phyloP scores from a whole-genome alignment of 306 rosid genomes.

The Prunus armeniaca region DNA sequence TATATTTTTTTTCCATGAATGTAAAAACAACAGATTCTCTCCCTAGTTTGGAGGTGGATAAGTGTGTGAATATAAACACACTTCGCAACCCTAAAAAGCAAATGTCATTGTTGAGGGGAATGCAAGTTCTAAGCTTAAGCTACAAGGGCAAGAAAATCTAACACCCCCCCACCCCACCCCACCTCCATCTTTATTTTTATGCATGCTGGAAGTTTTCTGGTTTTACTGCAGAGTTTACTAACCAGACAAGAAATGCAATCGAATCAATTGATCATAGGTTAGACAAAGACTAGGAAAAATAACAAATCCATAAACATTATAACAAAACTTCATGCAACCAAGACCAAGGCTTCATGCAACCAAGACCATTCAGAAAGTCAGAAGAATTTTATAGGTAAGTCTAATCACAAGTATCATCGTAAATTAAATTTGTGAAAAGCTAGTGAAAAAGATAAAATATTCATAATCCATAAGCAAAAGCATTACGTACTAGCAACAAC shows the following conservation, averaged over 20 bases:
- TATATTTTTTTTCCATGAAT: neutral
- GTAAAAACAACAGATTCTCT: neutral
- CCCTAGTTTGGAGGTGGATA: neutral
- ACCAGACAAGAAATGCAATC: neutral
- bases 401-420: neutral
- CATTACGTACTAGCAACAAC: conserved; percentile 55
- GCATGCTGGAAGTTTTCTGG: neutral
- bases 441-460: neutral
- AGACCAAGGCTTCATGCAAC: neutral
- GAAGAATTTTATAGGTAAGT: neutral
- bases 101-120: neutral
- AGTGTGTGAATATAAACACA: neutral
- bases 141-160: neutral
- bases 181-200: neutral
- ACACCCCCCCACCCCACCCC: neutral
- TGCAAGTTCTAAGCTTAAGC: neutral
- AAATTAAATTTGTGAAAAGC: neutral
- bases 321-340: neutral
- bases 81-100: neutral
- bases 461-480: neutral
- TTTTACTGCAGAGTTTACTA: neutral
- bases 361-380: neutral
- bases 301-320: neutral
- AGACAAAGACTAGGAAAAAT: neutral
- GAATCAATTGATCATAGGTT: neutral